phyloP scores from a whole-genome alignment of 148 eudicot genomes.

The Agrostemma githago region DNA sequence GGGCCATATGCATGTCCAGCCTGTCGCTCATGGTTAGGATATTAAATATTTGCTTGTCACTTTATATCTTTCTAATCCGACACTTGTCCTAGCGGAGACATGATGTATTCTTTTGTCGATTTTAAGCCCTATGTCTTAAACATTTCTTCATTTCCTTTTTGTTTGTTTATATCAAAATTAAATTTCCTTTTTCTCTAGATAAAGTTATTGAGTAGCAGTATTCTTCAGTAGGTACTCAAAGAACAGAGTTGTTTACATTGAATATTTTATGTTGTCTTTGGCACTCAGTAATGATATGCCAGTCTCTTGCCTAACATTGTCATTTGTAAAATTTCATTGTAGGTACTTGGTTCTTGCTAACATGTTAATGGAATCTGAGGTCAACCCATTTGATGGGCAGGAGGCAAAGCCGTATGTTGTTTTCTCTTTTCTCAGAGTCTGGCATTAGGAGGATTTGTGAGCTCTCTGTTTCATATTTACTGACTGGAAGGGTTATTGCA shows the following conservation, averaged over 20 bases:
- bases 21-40: neutral
- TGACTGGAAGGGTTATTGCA: constrained; percentile 28
- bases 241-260: neutral
- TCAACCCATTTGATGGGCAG: constrained; percentile 96
- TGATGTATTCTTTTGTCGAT: neutral
- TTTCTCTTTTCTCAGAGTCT: constrained; percentile 6
- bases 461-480: neutral
- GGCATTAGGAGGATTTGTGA: neutral
- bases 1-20: neutral
- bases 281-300: neutral
- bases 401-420: constrained; percentile 93
- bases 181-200: neutral
- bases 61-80: neutral
- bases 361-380: constrained; percentile 95
- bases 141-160: neutral
- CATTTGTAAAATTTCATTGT: constrained; percentile 6
- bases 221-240: neutral
- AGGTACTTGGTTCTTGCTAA: constrained; percentile 97
- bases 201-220: neutral
- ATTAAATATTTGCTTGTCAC: neutral
- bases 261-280: neutral
- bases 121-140: neutral
- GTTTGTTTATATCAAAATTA: neutral
- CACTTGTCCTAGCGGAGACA: neutral
- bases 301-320: neutral